phyloP scores from a whole-genome alignment of 1,139 yeast genomes.

The Pichia norvegensis region DNA sequence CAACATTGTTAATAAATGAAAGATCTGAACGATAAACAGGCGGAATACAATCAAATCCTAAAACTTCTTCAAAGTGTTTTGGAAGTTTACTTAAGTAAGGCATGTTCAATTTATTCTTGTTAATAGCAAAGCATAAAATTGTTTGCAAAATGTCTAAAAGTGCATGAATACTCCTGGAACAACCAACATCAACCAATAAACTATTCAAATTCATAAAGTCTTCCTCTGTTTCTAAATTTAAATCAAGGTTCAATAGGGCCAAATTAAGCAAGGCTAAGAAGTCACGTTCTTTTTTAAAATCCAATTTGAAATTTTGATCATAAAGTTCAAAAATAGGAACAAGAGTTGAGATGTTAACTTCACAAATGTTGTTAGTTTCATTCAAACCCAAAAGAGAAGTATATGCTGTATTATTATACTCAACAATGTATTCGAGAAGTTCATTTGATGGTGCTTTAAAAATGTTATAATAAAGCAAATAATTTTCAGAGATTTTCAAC shows the following conservation, averaged over 20 bases:
- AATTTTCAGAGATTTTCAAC: slow-evolving; percentile 4
- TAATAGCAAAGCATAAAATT: slow-evolving; percentile 19
- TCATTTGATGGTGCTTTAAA: slow-evolving; percentile 1
- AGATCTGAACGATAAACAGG: slow-evolving; percentile 33
- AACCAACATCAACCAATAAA: slow-evolving; percentile 23
- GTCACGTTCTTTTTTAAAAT: slow-evolving; percentile 26
- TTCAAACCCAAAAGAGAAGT: slow-evolving; percentile 10
- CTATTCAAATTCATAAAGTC: slow-evolving; percentile 18
- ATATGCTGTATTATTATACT: slow-evolving; percentile 8
- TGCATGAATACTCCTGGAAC: slow-evolving; percentile 23
- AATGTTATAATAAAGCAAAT: slow-evolving; percentile 9
- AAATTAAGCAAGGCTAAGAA: slow-evolving; percentile 27
- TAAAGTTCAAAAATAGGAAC: slow-evolving; percentile 30
- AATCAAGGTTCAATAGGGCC: slow-evolving; percentile 19
- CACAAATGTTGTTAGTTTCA: background rate
- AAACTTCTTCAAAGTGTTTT: slow-evolving; percentile 9
- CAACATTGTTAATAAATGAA: slow-evolving; percentile 25
- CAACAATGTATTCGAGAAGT: slow-evolving; percentile 3
- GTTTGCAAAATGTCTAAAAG: slow-evolving; percentile 23
- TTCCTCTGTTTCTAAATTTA: slow-evolving; percentile 14
- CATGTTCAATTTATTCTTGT: slow-evolving; percentile 16
- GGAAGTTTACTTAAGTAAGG: slow-evolving; percentile 13
- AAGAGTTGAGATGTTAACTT: slow-evolving; percentile 8
- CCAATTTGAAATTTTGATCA: slow-evolving; percentile 31
- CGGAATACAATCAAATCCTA: slow-evolving; percentile 28